Evolutionary conservation across 192 early-diverging fungal species (phyloP).

Genomic region (Backusella parvicylindrica): DNA sequence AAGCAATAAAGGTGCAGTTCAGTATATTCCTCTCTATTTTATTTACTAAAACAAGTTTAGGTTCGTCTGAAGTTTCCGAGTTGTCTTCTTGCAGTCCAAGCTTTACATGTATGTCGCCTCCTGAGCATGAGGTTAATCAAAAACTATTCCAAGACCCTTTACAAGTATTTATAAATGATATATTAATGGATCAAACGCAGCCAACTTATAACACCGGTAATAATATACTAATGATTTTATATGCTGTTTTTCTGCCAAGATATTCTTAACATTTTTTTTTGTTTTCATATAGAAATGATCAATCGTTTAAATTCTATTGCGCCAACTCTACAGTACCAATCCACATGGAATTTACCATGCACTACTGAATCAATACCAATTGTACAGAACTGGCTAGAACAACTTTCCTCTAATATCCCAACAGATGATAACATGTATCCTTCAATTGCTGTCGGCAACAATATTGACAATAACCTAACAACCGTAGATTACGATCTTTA

Average conservation of each 20-base stretch:
- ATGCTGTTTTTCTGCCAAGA: background rate
- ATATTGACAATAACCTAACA: background rate
- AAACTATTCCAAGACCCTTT: constrained; percentile 15
- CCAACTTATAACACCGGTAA: constrained; percentile 25
- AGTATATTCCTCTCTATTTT: background rate
- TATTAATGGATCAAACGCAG: constrained; percentile 2
- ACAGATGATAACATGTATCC: constrained; percentile 17
- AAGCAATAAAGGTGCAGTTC: background rate
- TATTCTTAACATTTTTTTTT: background rate
- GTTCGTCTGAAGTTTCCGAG: background rate
- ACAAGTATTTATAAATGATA: constrained; percentile 6
- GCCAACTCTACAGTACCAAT: background rate
- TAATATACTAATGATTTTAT: background rate
- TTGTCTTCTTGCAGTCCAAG: constrained; percentile 4
- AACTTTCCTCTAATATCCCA: constrained; percentile 24
- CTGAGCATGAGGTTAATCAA: background rate
- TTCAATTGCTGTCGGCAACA: background rate
- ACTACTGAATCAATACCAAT: constrained; percentile 2
- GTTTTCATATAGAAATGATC: constrained; percentile 21
- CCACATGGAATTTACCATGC: background rate
- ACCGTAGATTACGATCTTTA: background rate
- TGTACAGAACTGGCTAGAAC: constrained; percentile 25
- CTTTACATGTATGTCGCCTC: background rate
- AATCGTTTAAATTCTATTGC: constrained; percentile 14
- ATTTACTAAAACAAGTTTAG: background rate